Percentiles rank a stretch among this genome's conserved stretches.
Conservation (phyloP, 2,329 filamentous ascomycete genomes). For the Fusarium sp. region DNA sequence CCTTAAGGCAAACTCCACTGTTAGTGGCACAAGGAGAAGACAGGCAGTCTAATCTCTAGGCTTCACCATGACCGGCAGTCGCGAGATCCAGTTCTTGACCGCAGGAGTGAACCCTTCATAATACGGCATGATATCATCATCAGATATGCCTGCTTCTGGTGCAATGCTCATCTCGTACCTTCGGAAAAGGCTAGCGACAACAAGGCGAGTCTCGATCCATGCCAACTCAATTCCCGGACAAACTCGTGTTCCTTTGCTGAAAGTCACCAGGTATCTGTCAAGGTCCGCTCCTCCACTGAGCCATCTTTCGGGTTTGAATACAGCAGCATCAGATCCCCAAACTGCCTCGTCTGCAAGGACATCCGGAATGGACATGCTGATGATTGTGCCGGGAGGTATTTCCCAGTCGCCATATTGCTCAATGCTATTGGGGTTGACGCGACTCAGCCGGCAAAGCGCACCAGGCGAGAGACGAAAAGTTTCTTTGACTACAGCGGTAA, state of each 20-base stretch:
- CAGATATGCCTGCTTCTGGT: not conserved
- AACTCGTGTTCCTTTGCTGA: conserved; percentile 4
- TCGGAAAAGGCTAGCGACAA: not conserved
- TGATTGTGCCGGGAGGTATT: not conserved
- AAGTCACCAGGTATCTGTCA: not conserved
- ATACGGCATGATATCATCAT: conserved; percentile 6
- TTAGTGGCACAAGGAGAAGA: too few species aligned
- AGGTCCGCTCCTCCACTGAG: not conserved
- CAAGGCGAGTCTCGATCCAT: not conserved
- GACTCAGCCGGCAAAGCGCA: not conserved
- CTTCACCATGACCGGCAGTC: not conserved
- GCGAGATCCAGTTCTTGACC: conserved; percentile 12
- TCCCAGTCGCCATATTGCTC: not conserved
- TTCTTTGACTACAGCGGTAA: not conserved
- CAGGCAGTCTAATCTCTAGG: not conserved
- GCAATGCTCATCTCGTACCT: not conserved
- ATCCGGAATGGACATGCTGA: conserved; percentile 4
- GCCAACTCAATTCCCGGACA: conserved; percentile 4
- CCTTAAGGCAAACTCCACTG: too few species aligned
- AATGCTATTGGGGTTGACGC: not conserved
- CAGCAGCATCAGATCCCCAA: not conserved
- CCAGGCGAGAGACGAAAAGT: not conserved
- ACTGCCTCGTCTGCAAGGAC: not conserved
- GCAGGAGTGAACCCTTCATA: conserved; percentile 3
- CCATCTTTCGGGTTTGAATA: not conserved